These are phyloP conservation scores for Yarrowia porcina DNA, from an alignment of 805 yeast species.

Conservation along the genomic window DNA sequence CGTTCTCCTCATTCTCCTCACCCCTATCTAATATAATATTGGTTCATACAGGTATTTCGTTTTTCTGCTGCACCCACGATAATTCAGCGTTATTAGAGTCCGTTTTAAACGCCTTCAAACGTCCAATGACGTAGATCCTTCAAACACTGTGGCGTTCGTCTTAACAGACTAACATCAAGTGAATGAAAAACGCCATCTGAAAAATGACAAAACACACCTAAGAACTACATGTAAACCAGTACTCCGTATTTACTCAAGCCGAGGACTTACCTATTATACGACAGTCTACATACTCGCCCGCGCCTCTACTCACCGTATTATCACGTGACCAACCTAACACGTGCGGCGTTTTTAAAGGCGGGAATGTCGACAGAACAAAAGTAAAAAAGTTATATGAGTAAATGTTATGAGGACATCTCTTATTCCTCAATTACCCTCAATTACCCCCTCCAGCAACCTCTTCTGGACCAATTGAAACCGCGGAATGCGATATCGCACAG, in stretches of 20 bases:
- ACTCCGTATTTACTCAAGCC: too few relatives aligned
- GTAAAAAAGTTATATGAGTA: not conserved
- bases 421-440: not conserved
- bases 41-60: too few relatives aligned
- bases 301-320: too few relatives aligned
- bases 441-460: not conserved
- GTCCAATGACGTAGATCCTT: not conserved
- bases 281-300: too few relatives aligned
- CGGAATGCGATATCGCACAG: not conserved
- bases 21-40: too few relatives aligned
- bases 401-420: not conserved
- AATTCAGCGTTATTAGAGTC: too few relatives aligned
- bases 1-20: too few relatives aligned
- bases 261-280: too few relatives aligned
- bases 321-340: slow-evolving; percentile 20
- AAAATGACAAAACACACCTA: too few relatives aligned
- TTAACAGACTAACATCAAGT: not conserved
- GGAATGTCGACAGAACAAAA: not conserved
- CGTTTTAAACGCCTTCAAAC: not conserved
- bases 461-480: not conserved
- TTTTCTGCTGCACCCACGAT: too few relatives aligned
- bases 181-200: too few relatives aligned
- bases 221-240: too few relatives aligned
- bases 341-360: slow-evolving; percentile 18
- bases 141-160: not conserved